Evolutionary conservation across 1,139 yeast genomes (phyloP).

Genomic region (Pneumocystis jirovecii): DNA sequence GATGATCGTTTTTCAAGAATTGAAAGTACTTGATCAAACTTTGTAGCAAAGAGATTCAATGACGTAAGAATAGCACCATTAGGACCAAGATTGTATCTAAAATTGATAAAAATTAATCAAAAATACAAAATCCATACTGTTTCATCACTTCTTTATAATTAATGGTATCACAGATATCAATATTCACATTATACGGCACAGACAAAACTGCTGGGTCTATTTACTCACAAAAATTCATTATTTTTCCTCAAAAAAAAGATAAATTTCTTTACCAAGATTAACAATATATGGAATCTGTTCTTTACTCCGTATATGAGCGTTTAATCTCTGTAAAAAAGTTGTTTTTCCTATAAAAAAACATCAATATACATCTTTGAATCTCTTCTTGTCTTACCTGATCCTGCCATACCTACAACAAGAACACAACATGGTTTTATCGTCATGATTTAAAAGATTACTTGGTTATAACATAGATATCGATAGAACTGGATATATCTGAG

Average conservation of each 20-base stretch:
- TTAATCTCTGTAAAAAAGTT: constrained; percentile 89
- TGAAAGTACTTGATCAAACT: constrained; percentile 84
- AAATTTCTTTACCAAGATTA: constrained; percentile 32
- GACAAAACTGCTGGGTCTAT: constrained; percentile 85
- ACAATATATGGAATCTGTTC: constrained; percentile 65
- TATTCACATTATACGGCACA: constrained; percentile 84
- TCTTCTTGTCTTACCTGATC: constrained; percentile 5
- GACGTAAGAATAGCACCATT: constrained; percentile 98
- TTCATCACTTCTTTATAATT: constrained; percentile 95
- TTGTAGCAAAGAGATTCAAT: constrained; percentile 78
- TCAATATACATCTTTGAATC: not conserved
- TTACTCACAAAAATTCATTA: not conserved
- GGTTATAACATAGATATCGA: no score
- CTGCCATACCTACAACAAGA: constrained; percentile 18
- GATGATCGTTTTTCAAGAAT: constrained; percentile 64
- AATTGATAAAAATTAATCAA: not conserved
- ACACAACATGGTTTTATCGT: constrained; percentile 4
- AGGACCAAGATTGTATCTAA: constrained; percentile 74
- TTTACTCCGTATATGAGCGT: constrained; percentile 67
- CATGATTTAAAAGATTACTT: no score
- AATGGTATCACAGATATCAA: constrained; percentile 91
- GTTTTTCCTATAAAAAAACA: constrained; percentile 51
- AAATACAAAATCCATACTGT: constrained; percentile 23
- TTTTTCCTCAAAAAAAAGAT: not conserved
- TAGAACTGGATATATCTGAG: no score